phyloP scores from a whole-genome alignment of 768 basidiomycete genomes.

The Tricholomella constricta region DNA sequence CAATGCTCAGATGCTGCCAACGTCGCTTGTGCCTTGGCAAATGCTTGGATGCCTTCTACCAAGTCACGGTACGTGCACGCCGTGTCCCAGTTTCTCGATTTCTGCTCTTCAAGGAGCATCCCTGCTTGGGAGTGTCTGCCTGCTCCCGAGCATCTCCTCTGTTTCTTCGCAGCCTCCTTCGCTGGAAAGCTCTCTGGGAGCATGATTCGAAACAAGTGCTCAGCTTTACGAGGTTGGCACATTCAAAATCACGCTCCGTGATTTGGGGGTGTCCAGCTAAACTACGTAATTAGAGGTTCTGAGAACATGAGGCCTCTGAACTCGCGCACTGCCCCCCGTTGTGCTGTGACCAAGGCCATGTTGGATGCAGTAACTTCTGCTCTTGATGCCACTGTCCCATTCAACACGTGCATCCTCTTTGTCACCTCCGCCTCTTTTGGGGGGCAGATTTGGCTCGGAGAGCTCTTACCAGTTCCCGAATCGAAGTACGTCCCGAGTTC shows the following conservation, averaged over 20 bases:
- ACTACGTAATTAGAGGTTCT: conserved; percentile 24
- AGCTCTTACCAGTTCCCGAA: conserved; percentile 23
- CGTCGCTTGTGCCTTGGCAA: too few relatives aligned
- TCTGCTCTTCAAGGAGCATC: too few relatives aligned
- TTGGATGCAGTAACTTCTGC: background rate
- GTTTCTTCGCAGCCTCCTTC: conserved; percentile 28
- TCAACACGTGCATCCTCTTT: conserved; percentile 25
- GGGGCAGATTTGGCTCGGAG: conserved; percentile 33
- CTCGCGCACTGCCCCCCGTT: conserved; percentile 13
- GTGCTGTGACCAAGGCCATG: conserved; percentile 25
- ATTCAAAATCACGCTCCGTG: conserved; percentile 24
- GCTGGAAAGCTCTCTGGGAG: conserved; percentile 19
- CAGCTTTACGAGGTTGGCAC: conserved; percentile 37
- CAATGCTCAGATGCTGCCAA: too few relatives aligned
- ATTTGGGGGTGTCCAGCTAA: conserved; percentile 17
- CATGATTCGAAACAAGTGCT: conserved; percentile 23
- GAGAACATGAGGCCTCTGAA: conserved; percentile 23
- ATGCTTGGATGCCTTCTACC: too few relatives aligned
- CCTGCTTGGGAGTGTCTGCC: conserved; percentile 17
- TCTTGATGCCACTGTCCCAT: conserved; percentile 12
- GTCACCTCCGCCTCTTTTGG: conserved; percentile 30
- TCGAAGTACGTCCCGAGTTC: background rate
- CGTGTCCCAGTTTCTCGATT: too few relatives aligned
- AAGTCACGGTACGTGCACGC: too few relatives aligned
- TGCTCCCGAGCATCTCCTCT: conserved; percentile 27